phyloP scores from a whole-genome alignment of 2,329 filamentous ascomycete species.

The Venturia effusa region DNA sequence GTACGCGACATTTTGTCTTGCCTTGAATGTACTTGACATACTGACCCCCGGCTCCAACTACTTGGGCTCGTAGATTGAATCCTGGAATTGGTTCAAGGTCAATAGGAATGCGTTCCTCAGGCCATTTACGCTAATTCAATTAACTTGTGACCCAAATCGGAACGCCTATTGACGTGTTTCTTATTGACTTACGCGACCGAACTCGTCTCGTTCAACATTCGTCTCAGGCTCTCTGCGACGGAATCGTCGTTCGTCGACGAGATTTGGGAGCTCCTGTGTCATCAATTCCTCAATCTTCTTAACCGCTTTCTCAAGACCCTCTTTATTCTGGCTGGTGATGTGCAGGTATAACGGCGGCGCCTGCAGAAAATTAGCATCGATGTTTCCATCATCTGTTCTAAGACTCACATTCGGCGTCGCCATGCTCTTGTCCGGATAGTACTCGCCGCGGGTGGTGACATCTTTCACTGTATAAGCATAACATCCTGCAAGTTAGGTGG shows the following conservation, averaged over 20 bases:
- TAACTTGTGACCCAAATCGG: conserved; percentile 17
- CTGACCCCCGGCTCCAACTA: conserved; percentile 85
- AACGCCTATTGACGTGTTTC: no score
- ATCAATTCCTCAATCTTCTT: conserved; percentile 87
- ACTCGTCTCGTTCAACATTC: conserved; percentile 73
- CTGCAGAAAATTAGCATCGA: conserved; percentile 33
- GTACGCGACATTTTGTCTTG: conserved; percentile 88
- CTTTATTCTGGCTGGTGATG: conserved; percentile 83
- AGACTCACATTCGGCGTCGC: conserved; percentile 74
- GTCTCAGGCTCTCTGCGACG: conserved; percentile 69
- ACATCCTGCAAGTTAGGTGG: conserved; percentile 29
- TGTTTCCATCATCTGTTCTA: neutral
- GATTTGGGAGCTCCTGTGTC: conserved; percentile 87
- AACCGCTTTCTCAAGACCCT: conserved; percentile 82
- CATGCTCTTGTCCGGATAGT: conserved; percentile 97
- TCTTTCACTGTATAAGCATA: conserved; percentile 51
- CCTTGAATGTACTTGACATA: conserved; percentile 98
- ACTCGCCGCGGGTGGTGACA: conserved; percentile 95
- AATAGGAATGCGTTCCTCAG: conserved; percentile 88
- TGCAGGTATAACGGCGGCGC: conserved; percentile 91
- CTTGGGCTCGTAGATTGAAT: conserved; percentile 92
- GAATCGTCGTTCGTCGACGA: conserved; percentile 91
- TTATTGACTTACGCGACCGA: conserved; percentile 76
- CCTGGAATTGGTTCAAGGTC: conserved; percentile 82
- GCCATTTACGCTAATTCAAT: conserved; percentile 79